phyloP scores from a whole-genome alignment of 2,329 filamentous ascomycete species.

The Hypoxylon sp. region DNA sequence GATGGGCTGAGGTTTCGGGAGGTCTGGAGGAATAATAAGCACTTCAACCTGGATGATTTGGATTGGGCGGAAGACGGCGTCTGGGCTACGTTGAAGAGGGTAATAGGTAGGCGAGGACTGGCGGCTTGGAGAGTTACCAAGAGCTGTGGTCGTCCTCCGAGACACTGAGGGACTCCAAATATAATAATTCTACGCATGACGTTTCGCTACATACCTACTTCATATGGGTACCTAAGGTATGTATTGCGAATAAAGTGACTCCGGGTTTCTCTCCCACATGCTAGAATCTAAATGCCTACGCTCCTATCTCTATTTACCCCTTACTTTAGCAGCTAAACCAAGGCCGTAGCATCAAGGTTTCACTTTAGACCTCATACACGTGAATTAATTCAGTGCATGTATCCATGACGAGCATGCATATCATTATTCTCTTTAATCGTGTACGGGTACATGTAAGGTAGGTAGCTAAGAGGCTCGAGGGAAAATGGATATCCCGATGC shows the following conservation, averaged over 20 bases:
- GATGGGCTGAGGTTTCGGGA: conserved; percentile 75
- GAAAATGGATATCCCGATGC: conserved; percentile 36
- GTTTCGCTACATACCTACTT: no score
- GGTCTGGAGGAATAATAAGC: conserved; percentile 76
- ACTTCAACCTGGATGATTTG: conserved; percentile 84
- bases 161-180: conserved; percentile 27
- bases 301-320: not conserved
- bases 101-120: conserved; percentile 74
- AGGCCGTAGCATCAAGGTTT: not conserved
- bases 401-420: not conserved
- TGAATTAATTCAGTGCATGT: not conserved
- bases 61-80: conserved; percentile 84
- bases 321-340: not conserved
- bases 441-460: no score
- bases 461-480: conserved; percentile 1
- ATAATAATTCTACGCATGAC: conserved; percentile 8
- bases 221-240: no score
- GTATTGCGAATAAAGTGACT: not conserved
- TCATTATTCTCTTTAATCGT: not conserved
- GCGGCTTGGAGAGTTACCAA: conserved; percentile 76
- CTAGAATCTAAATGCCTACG: not conserved
- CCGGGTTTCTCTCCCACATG: not conserved
- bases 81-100: conserved; percentile 77
- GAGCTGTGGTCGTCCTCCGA: conserved; percentile 61
- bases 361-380: not conserved